Percentiles rank a stretch among this genome's conserved stretches.
phyloP scores from a whole-genome alignment of 2,329 filamentous ascomycete species.

The Stromatinia cepivora region DNA sequence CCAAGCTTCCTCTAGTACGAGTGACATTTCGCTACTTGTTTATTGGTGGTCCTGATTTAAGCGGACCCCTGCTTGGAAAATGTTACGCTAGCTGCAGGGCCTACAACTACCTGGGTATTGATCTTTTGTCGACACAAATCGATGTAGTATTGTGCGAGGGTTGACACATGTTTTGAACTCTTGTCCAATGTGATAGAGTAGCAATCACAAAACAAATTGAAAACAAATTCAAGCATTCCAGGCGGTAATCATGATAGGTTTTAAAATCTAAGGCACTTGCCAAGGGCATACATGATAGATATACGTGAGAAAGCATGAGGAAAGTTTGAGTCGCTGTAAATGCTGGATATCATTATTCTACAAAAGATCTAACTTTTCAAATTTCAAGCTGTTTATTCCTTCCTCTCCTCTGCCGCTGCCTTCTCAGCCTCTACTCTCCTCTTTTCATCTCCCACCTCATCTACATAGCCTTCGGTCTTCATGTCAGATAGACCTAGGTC shows the following conservation, averaged over 20 bases:
- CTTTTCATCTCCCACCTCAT: slow-evolving; percentile 37
- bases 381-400: background rate
- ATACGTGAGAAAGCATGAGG: background rate
- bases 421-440: slow-evolving; percentile 28
- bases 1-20: background rate
- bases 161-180: no score
- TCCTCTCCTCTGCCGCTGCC: slow-evolving; percentile 9
- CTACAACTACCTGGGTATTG: background rate
- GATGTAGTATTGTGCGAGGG: no score
- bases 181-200: background rate
- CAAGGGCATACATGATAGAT: background rate
- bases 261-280: background rate
- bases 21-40: slow-evolving; percentile 4
- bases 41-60: slow-evolving; percentile 1
- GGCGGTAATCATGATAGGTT: background rate
- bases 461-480: slow-evolving; percentile 78
- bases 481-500: slow-evolving; percentile 89
- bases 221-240: no score
- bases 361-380: background rate
- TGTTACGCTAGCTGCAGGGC: background rate
- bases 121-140: background rate
- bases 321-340: background rate
- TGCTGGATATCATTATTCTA: slow-evolving; percentile 11
- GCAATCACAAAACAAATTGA: background rate
- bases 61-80: background rate